Evolutionary conservation across 495 filamentous ascomycete genomes (phyloP).

Genomic region (Penicillium diatomitis): DNA sequence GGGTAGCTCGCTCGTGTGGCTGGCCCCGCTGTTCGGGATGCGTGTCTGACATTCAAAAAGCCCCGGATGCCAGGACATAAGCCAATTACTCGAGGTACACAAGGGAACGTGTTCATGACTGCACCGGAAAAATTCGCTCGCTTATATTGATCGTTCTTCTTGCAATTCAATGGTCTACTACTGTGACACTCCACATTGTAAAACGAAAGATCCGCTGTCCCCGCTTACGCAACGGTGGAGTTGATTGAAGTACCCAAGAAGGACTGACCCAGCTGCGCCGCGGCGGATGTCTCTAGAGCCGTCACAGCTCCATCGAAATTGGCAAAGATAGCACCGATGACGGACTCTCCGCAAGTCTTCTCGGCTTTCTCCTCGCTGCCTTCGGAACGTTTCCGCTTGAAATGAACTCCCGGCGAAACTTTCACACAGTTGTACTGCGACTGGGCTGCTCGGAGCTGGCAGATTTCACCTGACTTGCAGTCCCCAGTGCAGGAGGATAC

Average conservation of each 20-base stretch:
- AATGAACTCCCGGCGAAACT: slow-evolving; percentile 14
- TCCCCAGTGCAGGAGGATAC: slow-evolving; percentile 21
- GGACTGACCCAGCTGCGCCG: slow-evolving; percentile 3
- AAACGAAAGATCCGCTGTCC: background rate
- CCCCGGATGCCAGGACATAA: background rate
- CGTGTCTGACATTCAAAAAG: background rate
- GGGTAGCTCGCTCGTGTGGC: background rate
- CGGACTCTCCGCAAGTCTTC: slow-evolving; percentile 7
- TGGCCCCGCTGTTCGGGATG: background rate
- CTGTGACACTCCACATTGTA: background rate
- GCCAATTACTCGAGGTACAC: background rate
- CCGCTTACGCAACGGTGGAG: background rate
- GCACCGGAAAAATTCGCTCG: background rate
- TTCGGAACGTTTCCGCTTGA: slow-evolving; percentile 7
- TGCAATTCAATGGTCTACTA: background rate
- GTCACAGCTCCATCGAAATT: slow-evolving; percentile 5
- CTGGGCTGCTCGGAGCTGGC: slow-evolving; percentile 28
- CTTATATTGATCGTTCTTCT: background rate
- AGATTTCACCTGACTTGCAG: slow-evolving; percentile 35
- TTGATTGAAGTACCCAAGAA: slow-evolving; percentile 6
- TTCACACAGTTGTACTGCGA: slow-evolving; percentile 23
- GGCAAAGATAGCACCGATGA: slow-evolving; percentile 8
- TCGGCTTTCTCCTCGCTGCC: background rate
- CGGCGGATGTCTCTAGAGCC: slow-evolving; percentile 2
- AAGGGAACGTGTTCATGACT: slow-evolving; percentile 1